A percentile compares a stretch with the other conserved stretches of the same genome.
These are phyloP conservation scores for Trichophyton simii DNA, from an alignment of 2,329 filamentous ascomycete genomes.

Conservation along the genomic window DNA sequence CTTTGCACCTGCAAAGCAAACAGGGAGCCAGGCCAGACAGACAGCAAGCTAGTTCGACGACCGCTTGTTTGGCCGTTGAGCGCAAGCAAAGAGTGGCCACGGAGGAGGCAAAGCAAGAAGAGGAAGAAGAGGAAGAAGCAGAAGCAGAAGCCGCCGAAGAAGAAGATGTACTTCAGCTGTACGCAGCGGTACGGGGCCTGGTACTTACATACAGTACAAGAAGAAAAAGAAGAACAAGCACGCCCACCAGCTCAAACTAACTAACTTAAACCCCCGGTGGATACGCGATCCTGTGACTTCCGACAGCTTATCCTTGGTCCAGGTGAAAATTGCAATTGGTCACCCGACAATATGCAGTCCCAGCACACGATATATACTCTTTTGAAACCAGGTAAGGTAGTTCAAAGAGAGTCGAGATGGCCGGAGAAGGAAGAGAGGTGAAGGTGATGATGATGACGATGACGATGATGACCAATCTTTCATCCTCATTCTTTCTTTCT, in stretches of 20 bases:
- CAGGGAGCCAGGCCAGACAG: no score
- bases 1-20: no score
- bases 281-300: slow-evolving; percentile 3
- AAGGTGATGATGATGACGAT: not conserved
- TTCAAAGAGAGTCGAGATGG: not conserved
- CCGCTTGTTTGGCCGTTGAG: no score
- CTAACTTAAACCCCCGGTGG: not conserved
- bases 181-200: not conserved
- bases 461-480: not conserved
- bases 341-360: slow-evolving; percentile 22
- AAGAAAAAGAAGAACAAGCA: not conserved
- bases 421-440: not conserved
- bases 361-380: not conserved
- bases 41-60: no score
- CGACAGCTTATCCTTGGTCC: slow-evolving; percentile 18
- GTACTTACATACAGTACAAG: slow-evolving; percentile 3
- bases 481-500: not conserved
- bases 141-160: not conserved
- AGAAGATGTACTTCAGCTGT: not conserved
- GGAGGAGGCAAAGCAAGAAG: no score
- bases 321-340: slow-evolving; percentile 28
- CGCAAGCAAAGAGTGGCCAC: no score
- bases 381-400: not conserved
- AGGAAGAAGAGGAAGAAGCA: no score
- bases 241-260: no score